Evolutionary conservation across 495 filamentous ascomycete species (phyloP).

Genomic region (Penicillium pancosmium): DNA sequence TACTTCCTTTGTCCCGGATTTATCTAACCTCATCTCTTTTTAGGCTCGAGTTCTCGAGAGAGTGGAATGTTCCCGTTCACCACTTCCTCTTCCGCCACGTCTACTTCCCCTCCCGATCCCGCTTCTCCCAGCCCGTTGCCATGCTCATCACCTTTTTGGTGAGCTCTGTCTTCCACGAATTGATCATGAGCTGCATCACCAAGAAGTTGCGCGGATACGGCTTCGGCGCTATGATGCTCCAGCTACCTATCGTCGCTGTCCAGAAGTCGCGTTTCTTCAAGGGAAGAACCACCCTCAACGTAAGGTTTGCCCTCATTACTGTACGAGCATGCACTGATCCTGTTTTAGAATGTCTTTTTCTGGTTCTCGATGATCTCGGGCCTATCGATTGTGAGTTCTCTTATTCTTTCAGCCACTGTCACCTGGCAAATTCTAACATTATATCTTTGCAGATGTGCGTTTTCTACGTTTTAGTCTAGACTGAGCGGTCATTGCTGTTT

Average conservation of each 20-base stretch:
- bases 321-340: background rate
- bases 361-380: constrained; percentile 96
- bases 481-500: background rate
- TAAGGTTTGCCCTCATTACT: constrained; percentile 28
- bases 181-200: constrained; percentile 97
- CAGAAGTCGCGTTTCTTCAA: constrained; percentile 79
- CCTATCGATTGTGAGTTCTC: constrained; percentile 71
- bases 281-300: constrained; percentile 74
- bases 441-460: constrained; percentile 51
- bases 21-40: background rate
- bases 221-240: constrained; percentile 92
- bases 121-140: constrained; percentile 76
- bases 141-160: constrained; percentile 93
- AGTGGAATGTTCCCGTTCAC: constrained; percentile 99
- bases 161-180: constrained; percentile 84
- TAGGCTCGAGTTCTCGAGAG: constrained; percentile 92
- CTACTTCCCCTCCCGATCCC: constrained; percentile 75
- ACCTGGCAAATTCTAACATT: constrained; percentile 10
- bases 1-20: background rate
- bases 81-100: constrained; percentile 95
- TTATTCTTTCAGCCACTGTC: background rate
- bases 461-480: constrained; percentile 57
- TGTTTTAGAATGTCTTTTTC: constrained; percentile 74
- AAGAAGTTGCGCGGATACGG: constrained; percentile 96
- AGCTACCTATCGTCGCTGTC: constrained; percentile 89